A percentile compares a stretch with the other conserved stretches of the same genome.
phyloP scores from a whole-genome alignment of 495 filamentous ascomycete species.

The Penicillium cosmopolitanum region DNA sequence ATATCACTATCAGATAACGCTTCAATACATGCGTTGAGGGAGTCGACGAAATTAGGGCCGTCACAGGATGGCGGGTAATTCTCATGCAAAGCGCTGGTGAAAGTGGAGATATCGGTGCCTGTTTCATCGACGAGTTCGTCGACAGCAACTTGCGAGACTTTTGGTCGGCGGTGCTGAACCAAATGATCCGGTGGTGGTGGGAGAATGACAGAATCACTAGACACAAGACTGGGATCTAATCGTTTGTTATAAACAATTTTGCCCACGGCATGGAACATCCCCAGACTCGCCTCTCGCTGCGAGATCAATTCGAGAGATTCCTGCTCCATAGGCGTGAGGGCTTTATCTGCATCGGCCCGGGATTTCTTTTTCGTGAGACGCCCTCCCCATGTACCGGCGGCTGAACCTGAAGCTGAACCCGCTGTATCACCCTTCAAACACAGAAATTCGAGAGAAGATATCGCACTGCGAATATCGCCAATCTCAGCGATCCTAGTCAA shows the following conservation, averaged over 20 bases:
- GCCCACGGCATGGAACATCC: conserved; percentile 95
- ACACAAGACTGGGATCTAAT: conserved; percentile 38
- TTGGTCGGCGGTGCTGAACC: conserved; percentile 58
- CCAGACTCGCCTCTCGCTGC: conserved; percentile 82
- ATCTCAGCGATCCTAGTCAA: conserved; percentile 76
- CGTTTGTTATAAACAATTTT: conserved; percentile 96
- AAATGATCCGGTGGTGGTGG: conserved; percentile 66
- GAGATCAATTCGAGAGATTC: conserved; percentile 74
- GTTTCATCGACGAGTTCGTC: conserved; percentile 83
- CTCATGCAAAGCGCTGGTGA: conserved; percentile 91
- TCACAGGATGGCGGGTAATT: conserved; percentile 89
- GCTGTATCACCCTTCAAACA: conserved; percentile 71
- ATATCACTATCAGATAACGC: conserved; percentile 85
- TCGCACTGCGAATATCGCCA: conserved; percentile 90
- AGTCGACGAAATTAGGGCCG: conserved; percentile 57
- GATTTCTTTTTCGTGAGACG: conserved; percentile 59
- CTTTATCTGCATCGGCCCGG: conserved; percentile 47
- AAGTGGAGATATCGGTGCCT: conserved; percentile 85
- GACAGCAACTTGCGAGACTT: conserved; percentile 68
- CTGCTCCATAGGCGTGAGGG: conserved; percentile 68
- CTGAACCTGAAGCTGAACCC: conserved; percentile 25
- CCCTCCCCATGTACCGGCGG: conserved; percentile 57
- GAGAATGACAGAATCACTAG: conserved; percentile 27
- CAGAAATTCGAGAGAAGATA: conserved; percentile 87
- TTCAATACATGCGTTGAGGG: conserved; percentile 79